Evolutionary conservation across 2,329 filamentous ascomycete genomes (phyloP).

Genomic region (Microdochium bolleyi): DNA sequence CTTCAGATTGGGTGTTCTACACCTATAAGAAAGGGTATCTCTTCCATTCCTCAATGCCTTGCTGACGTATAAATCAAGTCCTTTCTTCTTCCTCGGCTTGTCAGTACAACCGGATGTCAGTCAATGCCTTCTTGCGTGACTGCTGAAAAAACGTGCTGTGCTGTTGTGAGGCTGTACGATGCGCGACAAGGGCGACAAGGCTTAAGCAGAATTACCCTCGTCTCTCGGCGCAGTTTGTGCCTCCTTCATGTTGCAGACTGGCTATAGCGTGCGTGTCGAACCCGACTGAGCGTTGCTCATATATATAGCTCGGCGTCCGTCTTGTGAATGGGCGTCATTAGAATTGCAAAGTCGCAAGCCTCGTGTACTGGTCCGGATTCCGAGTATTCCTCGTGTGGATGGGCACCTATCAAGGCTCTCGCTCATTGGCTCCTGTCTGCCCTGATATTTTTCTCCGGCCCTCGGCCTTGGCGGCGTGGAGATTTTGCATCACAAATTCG

Average conservation of each 20-base stretch:
- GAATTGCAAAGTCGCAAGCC: too few species aligned
- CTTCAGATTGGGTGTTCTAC: background rate
- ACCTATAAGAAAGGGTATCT: background rate
- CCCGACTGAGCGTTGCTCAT: too few species aligned
- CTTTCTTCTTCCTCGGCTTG: background rate
- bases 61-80: background rate
- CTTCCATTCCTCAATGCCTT: background rate
- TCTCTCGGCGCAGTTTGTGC: too few species aligned
- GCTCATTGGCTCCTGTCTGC: background rate
- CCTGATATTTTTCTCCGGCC: slow-evolving; percentile 23
- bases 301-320: too few species aligned
- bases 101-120: background rate
- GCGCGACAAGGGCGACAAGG: too few species aligned
- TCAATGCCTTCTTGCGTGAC: too few species aligned
- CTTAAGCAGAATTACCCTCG: too few species aligned
- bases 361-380: background rate
- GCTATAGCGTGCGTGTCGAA: too few species aligned
- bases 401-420: background rate
- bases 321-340: too few species aligned
- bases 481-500: slow-evolving; percentile 60
- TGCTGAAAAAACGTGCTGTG: too few species aligned
- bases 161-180: too few species aligned
- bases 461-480: slow-evolving; percentile 34
- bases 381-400: background rate
- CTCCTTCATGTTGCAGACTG: too few species aligned